A percentile compares a stretch with the other conserved stretches of the same genome.
phyloP scores from a whole-genome alignment of 2,329 filamentous ascomycete species.

The Alternaria viburni region DNA sequence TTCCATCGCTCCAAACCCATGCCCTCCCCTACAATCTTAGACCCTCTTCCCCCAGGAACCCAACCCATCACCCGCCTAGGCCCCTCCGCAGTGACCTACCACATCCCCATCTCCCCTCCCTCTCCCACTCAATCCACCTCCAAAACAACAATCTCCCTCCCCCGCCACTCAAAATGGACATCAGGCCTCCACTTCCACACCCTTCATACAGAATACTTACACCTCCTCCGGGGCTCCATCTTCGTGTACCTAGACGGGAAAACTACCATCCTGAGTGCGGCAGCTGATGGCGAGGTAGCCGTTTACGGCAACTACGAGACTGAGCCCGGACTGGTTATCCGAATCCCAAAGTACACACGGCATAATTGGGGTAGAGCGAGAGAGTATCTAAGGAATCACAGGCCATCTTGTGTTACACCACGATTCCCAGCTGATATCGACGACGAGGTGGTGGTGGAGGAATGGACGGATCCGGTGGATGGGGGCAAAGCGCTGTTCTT shows the following conservation, averaged over 20 bases:
- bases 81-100: conserved; percentile 31
- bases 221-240: conserved; percentile 50
- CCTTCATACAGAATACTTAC: conserved; percentile 55
- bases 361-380: conserved; percentile 58
- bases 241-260: conserved; percentile 23
- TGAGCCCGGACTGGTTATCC: conserved; percentile 34
- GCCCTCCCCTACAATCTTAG: background rate
- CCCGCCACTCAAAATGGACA: conserved; percentile 54
- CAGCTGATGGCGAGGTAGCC: conserved; percentile 9
- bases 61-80: conserved; percentile 19
- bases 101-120: conserved; percentile 46
- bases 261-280: conserved; percentile 13
- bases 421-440: conserved; percentile 13
- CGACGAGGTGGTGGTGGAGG: conserved; percentile 52
- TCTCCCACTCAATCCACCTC: background rate
- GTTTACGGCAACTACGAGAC: background rate
- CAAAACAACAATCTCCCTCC: conserved; percentile 54
- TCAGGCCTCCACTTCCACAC: conserved; percentile 60
- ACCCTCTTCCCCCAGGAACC: conserved; percentile 16
- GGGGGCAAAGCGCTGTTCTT: conserved; percentile 58
- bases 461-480: conserved; percentile 57
- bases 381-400: background rate
- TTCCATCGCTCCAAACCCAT: background rate
- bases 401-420: background rate
- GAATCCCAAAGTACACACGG: conserved; percentile 46